A percentile compares a stretch with the other conserved stretches of the same genome.
phyloP scores from a whole-genome alignment of 345 rosid species.

The Euphorbia lathyris region DNA sequence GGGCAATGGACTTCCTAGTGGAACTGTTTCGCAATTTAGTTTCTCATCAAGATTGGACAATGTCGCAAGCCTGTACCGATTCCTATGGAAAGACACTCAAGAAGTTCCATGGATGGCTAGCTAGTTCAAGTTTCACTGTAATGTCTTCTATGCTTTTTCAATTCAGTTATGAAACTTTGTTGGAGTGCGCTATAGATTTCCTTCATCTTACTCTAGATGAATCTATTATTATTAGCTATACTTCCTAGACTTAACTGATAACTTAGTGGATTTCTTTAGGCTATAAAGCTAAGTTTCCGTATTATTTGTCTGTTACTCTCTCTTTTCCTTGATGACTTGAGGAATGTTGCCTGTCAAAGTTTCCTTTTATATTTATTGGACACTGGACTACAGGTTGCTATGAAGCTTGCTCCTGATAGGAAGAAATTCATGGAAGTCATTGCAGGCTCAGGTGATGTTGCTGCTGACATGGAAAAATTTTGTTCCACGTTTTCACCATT shows the following conservation, averaged over 20 bases:
- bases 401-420: conserved; percentile 97
- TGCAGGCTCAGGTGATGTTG: conserved; percentile 69
- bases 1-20: conserved; percentile 95
- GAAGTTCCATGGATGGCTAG: conserved; percentile 93
- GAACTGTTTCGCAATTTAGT: conserved; percentile 85
- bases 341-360: neutral
- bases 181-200: neutral
- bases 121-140: conserved; percentile 87
- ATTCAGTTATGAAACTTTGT: neutral
- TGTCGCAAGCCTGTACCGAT: conserved; percentile 82
- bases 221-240: neutral
- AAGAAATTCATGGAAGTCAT: conserved; percentile 92
- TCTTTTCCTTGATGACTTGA: neutral
- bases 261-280: neutral
- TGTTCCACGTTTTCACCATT: conserved; percentile 72
- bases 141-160: conserved; percentile 14
- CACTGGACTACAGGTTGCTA: conserved; percentile 56
- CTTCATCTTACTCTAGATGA: neutral
- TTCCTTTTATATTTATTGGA: conserved; percentile 12
- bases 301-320: neutral
- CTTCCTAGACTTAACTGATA: neutral
- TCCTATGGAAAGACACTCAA: conserved; percentile 86
- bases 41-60: conserved; percentile 80
- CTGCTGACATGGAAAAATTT: conserved; percentile 80
- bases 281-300: neutral